phyloP scores from a whole-genome alignment of 2,329 filamentous ascomycete genomes.

The Lasiodiplodia sp. region DNA sequence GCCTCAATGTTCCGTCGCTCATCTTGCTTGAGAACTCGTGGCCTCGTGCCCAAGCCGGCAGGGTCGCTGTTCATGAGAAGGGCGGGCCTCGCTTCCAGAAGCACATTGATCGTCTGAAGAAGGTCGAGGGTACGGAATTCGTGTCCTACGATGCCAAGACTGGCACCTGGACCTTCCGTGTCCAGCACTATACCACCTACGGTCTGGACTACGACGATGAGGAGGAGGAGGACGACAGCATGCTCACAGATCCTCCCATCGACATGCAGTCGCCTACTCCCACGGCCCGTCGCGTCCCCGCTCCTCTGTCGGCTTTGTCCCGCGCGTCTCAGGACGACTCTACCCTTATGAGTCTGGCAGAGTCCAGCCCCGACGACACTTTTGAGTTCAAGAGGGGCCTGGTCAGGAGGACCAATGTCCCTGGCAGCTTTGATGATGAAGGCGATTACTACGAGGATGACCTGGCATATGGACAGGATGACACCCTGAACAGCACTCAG shows the following conservation, averaged over 20 bases:
- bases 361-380: slow-evolving; percentile 60
- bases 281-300: slow-evolving; percentile 43
- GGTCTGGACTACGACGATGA: slow-evolving; percentile 76
- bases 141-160: slow-evolving; percentile 79
- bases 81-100: slow-evolving; percentile 72
- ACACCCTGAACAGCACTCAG: slow-evolving; percentile 52
- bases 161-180: slow-evolving; percentile 88
- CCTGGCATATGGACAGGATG: slow-evolving; percentile 41
- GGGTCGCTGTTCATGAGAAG: slow-evolving; percentile 7
- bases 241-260: slow-evolving; percentile 46
- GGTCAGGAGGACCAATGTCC: slow-evolving; percentile 62
- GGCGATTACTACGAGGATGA: slow-evolving; percentile 65
- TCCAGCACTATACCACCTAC: slow-evolving; percentile 98
- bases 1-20: slow-evolving; percentile 87
- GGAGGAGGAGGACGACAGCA: slow-evolving; percentile 58
- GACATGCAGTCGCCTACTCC: slow-evolving; percentile 53
- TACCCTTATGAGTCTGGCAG: slow-evolving; percentile 48
- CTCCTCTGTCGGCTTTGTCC: slow-evolving; percentile 31
- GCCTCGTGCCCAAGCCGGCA: slow-evolving; percentile 72
- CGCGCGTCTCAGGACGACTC: slow-evolving; percentile 39
- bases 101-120: slow-evolving; percentile 82
- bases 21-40: slow-evolving; percentile 93
- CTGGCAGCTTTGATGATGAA: slow-evolving; percentile 80
- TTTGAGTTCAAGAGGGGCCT: slow-evolving; percentile 62
- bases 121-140: slow-evolving; percentile 81